These are phyloP conservation scores for Fraxinus floribunda DNA, from an alignment of 305 asterid genomes.

Conservation along the genomic window DNA sequence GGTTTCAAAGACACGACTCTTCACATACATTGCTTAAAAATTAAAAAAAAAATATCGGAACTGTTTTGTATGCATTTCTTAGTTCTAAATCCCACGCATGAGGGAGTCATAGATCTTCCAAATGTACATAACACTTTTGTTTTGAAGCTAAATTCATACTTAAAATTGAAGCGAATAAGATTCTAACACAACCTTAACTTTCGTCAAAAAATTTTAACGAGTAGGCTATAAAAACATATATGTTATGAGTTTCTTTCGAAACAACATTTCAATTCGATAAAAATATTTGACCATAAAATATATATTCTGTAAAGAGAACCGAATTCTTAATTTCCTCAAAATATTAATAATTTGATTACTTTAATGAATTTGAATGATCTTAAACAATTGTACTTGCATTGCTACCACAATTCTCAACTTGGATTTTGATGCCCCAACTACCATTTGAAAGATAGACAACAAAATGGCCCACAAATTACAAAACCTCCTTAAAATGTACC, in stretches of 20 bases:
- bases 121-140: background rate
- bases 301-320: background rate
- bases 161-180: background rate
- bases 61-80: background rate
- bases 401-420: constrained; percentile 26
- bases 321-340: constrained; percentile 30
- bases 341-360: constrained; percentile 9
- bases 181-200: background rate
- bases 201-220: background rate
- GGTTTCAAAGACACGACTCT: background rate
- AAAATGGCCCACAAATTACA: background rate
- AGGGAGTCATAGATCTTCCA: background rate
- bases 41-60: too few relatives aligned
- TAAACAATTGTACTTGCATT: constrained; percentile 18
- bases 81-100: background rate
- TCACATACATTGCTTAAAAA: background rate
- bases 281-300: background rate
- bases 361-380: constrained; percentile 26
- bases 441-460: background rate
- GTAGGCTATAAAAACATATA: background rate
- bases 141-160: background rate
- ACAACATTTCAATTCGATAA: background rate
- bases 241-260: too few relatives aligned
- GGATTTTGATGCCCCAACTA: background rate
- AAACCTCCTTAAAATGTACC: background rate